Conservation (phyloP, 768 basidiomycete species). For the Tulasnella sp. region DNA sequence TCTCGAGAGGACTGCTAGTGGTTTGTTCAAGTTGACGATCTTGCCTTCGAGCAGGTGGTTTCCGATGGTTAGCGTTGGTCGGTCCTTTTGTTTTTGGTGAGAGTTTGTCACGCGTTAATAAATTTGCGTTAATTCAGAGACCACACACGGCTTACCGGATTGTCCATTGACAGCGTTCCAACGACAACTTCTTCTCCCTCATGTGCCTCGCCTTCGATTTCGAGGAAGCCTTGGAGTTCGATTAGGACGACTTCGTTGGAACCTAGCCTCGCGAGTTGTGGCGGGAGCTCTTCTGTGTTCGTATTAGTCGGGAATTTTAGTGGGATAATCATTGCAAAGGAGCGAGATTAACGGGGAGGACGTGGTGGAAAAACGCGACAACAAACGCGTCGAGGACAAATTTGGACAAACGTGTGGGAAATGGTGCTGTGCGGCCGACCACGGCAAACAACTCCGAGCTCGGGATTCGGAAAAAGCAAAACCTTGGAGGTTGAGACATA, state of each 20-base stretch:
- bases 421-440: no score
- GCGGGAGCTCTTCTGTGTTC: constrained; percentile 43
- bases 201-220: constrained; percentile 49
- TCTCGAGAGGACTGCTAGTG: constrained; percentile 60
- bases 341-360: background rate
- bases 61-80: constrained; percentile 72
- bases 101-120: no score
- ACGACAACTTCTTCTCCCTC: constrained; percentile 56
- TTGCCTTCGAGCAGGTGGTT: constrained; percentile 89
- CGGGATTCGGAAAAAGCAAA: background rate
- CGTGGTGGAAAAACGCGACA: background rate
- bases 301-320: constrained; percentile 37
- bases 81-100: no score
- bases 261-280: constrained; percentile 61
- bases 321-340: constrained; percentile 54
- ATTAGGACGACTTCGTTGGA: constrained; percentile 74
- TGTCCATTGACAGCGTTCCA: constrained; percentile 64
- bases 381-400: background rate
- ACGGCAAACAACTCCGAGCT: background rate
- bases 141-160: background rate
- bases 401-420: background rate
- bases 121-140: no score
- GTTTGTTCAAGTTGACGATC: constrained; percentile 64
- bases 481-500: background rate
- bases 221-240: constrained; percentile 79